Base-by-base conservation (phyloP, 257 asterid species). In the Nicotiana tabacum region DNA sequence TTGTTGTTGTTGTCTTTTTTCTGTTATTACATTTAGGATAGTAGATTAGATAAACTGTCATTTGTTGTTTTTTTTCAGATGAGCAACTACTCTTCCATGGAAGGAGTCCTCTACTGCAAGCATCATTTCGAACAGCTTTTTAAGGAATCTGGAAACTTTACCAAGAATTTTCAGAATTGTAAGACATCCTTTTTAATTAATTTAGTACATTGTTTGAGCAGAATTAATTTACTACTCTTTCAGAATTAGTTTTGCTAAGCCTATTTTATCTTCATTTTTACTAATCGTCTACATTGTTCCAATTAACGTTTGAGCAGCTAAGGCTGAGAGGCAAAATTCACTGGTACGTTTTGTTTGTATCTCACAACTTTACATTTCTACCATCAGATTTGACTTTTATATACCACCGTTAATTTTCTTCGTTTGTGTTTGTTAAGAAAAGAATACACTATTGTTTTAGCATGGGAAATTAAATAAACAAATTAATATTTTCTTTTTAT, bases 1-100 rank as follows among this genome's bases (percentile, higher is more conserved):
- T 21, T 21, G 24, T 21, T 21, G 24, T 21, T 21, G 24, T 21
- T 21, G 24, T 80, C 9, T n/a, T 29, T 29, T 29, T 29, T 29
- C 30, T 29, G 30, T 29, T 29, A 29, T 29, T 29, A 29, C 30
- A 53, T 35, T 30, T 9, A 65, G 16, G 4, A 46, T 35, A 24
- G 30, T 18, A 32, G 16, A 3, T 81, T 64, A 11, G 77, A 37
- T 10, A 18, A 30, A 9, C 35, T 69, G 4, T 6, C 6, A 12
- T 68, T n/a, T 33, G 17, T 18, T 46, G 15, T 33, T n/a, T 5
- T 30, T 24, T 10, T 51, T n/a, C 90, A 94, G 98, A 91, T 95
- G 93, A 95, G 98, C 92, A 92, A 86, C 91, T 95, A 92, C 88
- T 93, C 97, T 10, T 89, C 97, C 82, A 87, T 90, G 91, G 97